Evolutionary conservation across 2,329 filamentous ascomycete species (phyloP), one percentile per base, ranked within the genome.

Genomic region (Aspergillus fumigatiaffinis): DNA sequence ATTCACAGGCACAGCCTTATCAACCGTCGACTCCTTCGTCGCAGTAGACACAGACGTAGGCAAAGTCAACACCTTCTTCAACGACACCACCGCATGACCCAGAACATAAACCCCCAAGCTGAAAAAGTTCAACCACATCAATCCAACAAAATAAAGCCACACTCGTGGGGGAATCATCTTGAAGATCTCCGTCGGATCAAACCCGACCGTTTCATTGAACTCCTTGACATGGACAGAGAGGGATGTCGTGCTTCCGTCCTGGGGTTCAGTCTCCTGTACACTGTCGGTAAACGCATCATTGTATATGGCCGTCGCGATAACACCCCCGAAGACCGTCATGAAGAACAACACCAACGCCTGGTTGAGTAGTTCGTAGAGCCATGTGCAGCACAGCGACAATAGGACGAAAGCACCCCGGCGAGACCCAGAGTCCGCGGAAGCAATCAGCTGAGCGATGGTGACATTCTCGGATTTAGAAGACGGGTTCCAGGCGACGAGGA

Each of bases 51-150:
- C 17, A 32, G 29, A 14, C 4, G 32, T 17, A 35, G 32, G 32
- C 14, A 12, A 35, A 4, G 9, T 56, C 26, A 61, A 41, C 8
- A 59, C 20, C 2, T 17, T 47, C 17, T 25, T 47, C 4, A 55
- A 14, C 1, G 59, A 54, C 25, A 51, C 56, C 57, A 50, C 56
- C 7, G 42, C 55, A 17, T 54, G 50, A 4, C 61, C 44, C 17
- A 63, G 26, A 20, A 64, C 42, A 53, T 66, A 64, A 35, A 63
- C 17, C 14, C 54, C 57, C 42, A 64, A 23, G 20, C 46, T 50
- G 4, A 46, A 49, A 53, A 63, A 51, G 23, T 62, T 63, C 3
- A 50, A 9, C 63, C 63, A 66, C 10, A 61, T 10, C 3, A 57
- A 12, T 3, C 28, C 28, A 14, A 56, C 57, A 38, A 59, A 50